phyloP scores from a whole-genome alignment of 768 basidiomycete species.

The Boletus barrowsii region DNA sequence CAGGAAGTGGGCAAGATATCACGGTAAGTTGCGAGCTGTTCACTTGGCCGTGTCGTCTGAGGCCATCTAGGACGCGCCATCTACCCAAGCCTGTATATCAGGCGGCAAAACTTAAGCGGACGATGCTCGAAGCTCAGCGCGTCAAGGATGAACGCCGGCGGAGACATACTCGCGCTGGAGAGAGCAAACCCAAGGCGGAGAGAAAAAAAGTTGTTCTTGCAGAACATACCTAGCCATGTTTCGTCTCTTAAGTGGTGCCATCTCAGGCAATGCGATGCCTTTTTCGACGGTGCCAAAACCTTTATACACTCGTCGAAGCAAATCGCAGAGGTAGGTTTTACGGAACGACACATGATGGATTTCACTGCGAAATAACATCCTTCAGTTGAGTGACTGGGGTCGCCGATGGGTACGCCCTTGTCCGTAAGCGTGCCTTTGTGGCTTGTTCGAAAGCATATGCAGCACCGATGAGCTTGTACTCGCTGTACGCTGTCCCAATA shows the following conservation, averaged over 20 bases:
- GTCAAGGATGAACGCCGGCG: constrained; percentile 93
- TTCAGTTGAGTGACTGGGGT: constrained; percentile 52
- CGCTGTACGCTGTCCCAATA: constrained; percentile 59
- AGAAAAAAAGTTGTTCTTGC: constrained; percentile 82
- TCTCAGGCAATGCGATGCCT: constrained; percentile 6
- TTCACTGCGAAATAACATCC: constrained; percentile 30
- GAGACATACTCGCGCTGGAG: constrained; percentile 83
- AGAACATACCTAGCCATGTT: constrained; percentile 53
- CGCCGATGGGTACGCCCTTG: constrained; percentile 49
- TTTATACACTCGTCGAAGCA: constrained; percentile 1
- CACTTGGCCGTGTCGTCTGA: constrained; percentile 1
- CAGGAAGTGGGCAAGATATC: constrained; percentile 75
- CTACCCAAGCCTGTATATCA: constrained; percentile 90
- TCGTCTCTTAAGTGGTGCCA: constrained; percentile 11
- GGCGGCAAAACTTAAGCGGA: constrained; percentile 81
- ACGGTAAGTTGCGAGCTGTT: constrained; percentile 49
- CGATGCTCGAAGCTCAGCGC: constrained; percentile 85
- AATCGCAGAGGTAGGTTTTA: constrained; percentile 3
- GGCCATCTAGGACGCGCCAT: constrained; percentile 59
- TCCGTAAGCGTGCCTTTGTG: constrained; percentile 48
- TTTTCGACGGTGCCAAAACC: not conserved
- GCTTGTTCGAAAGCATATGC: constrained; percentile 68
- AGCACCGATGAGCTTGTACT: constrained; percentile 53
- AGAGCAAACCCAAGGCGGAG: constrained; percentile 86
- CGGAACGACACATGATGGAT: not conserved